Base-by-base conservation (phyloP, 2,329 filamentous ascomycete species). In the Fusarium foetens region DNA sequence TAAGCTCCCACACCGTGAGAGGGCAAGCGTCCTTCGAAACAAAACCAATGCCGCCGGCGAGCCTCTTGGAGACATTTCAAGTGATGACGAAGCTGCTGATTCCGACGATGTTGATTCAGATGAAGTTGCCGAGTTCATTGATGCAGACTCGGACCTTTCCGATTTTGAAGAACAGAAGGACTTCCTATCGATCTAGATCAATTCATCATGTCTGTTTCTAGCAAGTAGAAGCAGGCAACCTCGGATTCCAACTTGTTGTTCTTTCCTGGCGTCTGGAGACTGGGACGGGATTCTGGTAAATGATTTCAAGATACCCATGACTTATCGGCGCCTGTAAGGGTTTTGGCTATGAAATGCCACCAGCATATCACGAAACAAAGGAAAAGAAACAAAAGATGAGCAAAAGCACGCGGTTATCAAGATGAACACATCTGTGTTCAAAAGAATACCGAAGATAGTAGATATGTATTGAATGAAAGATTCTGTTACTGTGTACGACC, bases 1-100 rank as follows among this genome's bases (percentile, higher is more conserved):
- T 86, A 93, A 92, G 80, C 88, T 97, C 60, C 92, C 91, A 66
- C 96, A 99, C 83, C 90, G 95, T 80, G 93, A 96, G 84, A 91
- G 93, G 83, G 94, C 94, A 80, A 94, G 93, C 85, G 86, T 91
- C 79, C 87, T 92, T 77, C 92, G 94, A 78, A 91, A 92, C 80
- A 89, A 81, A 89, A 88, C 81, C 86, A 87, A 76, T 83, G 82
- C 83, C 57, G 85, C 88, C 60, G 86, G 87, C 65, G 86, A 87
- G 48, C 86, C 88, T 70, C 86, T 87, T 79, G 91, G 87, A 78
- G 93, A 96, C 78, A 76, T 93, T 53, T 94, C 93, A 63, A 95
- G 93, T 84, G 92, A 94, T 77, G 93, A 94, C 71, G 92, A 91
- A 68, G 84, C 84, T 72, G 89, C 90, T 73, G 89, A 92, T 79